Conservation (phyloP, 2,329 filamentous ascomycete species). For the Pseudonectria buxi region DNA sequence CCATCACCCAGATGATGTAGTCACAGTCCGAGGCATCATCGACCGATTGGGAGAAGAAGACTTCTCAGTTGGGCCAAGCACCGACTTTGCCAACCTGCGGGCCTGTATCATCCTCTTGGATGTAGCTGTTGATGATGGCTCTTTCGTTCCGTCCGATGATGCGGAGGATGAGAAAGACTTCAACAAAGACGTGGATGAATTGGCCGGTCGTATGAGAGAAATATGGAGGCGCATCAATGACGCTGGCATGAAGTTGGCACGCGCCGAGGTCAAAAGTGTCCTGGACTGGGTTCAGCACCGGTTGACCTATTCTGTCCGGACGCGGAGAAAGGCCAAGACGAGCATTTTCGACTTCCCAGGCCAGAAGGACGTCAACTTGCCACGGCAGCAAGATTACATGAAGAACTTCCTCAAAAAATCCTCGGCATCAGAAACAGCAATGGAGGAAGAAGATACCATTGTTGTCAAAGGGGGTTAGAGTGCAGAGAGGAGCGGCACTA, state of each 20-base stretch:
- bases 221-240: slow-evolving; percentile 62
- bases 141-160: slow-evolving; percentile 21
- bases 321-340: slow-evolving; percentile 48
- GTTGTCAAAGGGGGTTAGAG: not conserved
- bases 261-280: slow-evolving; percentile 69
- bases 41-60: slow-evolving; percentile 39
- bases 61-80: slow-evolving; percentile 47
- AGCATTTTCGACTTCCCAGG: slow-evolving; percentile 40
- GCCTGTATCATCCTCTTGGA: slow-evolving; percentile 65
- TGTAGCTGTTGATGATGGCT: slow-evolving; percentile 63
- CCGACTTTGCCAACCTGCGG: slow-evolving; percentile 62
- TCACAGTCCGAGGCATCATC: slow-evolving; percentile 39
- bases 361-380: slow-evolving; percentile 32
- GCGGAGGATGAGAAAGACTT: slow-evolving; percentile 42
- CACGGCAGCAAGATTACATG: slow-evolving; percentile 45
- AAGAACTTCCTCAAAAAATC: slow-evolving; percentile 36
- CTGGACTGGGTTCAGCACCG: slow-evolving; percentile 71
- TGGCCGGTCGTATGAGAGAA: slow-evolving; percentile 53
- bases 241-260: slow-evolving; percentile 62
- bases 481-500: not conserved
- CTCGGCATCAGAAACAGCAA: slow-evolving; percentile 2
- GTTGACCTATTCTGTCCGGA: slow-evolving; percentile 63
- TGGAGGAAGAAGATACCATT: not conserved
- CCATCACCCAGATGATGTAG: slow-evolving; percentile 32
- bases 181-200: slow-evolving; percentile 62